Evolutionary conservation across 2,329 filamentous ascomycete species (phyloP).

Genomic region (Ophiostoma pallidulum): DNA sequence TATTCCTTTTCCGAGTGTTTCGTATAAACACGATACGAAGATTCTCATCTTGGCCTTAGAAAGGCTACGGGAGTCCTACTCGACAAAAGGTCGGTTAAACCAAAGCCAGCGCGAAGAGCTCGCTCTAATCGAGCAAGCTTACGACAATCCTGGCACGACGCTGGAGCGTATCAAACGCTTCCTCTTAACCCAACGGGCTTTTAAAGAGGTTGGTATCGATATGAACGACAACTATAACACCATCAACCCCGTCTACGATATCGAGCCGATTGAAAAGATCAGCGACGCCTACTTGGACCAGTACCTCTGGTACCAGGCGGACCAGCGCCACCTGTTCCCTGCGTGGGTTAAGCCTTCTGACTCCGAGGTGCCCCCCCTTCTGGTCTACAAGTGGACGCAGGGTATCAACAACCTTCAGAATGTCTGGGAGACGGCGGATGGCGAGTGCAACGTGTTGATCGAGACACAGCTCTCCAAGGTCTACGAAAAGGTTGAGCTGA

Average conservation of each 20-base stretch:
- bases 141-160: conserved; percentile 94
- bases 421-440: conserved; percentile 88
- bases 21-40: conserved; percentile 99
- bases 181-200: conserved; percentile 89
- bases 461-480: conserved; percentile 98
- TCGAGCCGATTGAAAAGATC: conserved; percentile 98
- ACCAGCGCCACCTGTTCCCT: conserved; percentile 92
- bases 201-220: conserved; percentile 98
- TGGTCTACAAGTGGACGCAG: conserved; percentile 98
- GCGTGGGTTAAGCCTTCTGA: conserved; percentile 99
- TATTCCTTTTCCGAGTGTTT: conserved; percentile 96
- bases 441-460: conserved; percentile 97
- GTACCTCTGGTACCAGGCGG: conserved; percentile 98
- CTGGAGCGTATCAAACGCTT: conserved; percentile 96
- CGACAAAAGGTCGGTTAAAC: conserved; percentile 91
- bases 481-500: conserved; percentile 98
- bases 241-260: conserved; percentile 98
- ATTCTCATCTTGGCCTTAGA: conserved; percentile 94
- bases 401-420: conserved; percentile 96
- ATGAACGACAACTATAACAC: conserved; percentile 99
- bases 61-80: conserved; percentile 88
- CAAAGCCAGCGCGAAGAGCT: conserved; percentile 96
- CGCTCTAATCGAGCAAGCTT: conserved; percentile 94
- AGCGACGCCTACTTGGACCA: conserved; percentile 98
- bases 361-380: conserved; percentile 86